A percentile compares a stretch with the other conserved stretches of the same genome.
phyloP scores from a whole-genome alignment of 2,329 filamentous ascomycete genomes.

The Chrysoporthe puriensis region DNA sequence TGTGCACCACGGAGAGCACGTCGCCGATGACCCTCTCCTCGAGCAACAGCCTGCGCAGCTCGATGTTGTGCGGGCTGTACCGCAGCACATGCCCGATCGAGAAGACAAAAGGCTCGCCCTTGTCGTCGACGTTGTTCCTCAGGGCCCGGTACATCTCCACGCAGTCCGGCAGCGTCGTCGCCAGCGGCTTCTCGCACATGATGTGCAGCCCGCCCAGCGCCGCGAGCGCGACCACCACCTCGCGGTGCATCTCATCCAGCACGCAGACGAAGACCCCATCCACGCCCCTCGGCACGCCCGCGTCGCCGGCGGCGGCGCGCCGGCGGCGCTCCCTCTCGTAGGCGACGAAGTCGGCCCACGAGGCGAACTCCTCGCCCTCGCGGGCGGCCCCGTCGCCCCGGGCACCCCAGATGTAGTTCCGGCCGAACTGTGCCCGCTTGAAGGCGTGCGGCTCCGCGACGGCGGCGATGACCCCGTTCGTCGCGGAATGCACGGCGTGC shows the following conservation, averaged over 20 bases:
- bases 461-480: conserved; percentile 71
- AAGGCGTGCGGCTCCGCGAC: conserved; percentile 81
- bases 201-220: conserved; percentile 73
- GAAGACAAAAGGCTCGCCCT: conserved; percentile 60
- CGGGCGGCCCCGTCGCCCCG: conserved; percentile 40
- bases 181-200: conserved; percentile 94
- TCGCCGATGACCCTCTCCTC: conserved; percentile 80
- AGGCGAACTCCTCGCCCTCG: conserved; percentile 69
- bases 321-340: conserved; percentile 70
- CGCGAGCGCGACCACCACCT: conserved; percentile 76
- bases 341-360: conserved; percentile 76
- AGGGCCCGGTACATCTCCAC: conserved; percentile 71
- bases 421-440: conserved; percentile 74
- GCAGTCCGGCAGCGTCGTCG: conserved; percentile 78
- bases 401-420: conserved; percentile 71
- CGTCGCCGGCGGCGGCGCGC: conserved; percentile 52
- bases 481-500: conserved; percentile 65
- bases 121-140: conserved; percentile 39
- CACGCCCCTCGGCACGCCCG: conserved; percentile 54
- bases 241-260: conserved; percentile 84
- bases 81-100: conserved; percentile 92
- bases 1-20: conserved; percentile 84
- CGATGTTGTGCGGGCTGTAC: conserved; percentile 90
- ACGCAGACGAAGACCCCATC: conserved; percentile 70
- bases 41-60: conserved; percentile 77